Evolutionary conservation across 768 basidiomycete species (phyloP).

Genomic region (Strobilomyces confusus): DNA sequence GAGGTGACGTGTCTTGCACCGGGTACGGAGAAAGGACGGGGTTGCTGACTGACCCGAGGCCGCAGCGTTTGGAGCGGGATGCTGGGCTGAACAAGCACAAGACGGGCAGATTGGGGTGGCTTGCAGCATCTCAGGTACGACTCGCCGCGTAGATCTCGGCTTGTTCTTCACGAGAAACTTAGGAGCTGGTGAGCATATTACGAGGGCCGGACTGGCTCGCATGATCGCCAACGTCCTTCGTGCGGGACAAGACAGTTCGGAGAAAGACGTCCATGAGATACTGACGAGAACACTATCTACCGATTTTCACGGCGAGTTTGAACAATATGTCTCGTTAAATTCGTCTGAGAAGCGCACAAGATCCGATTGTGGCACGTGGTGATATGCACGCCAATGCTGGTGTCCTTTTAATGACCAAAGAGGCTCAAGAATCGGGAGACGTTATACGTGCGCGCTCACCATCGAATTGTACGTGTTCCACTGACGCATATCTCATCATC

Average conservation of each 20-base stretch:
- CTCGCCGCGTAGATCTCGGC: neutral
- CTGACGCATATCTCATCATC: neutral
- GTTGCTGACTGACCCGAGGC: slow-evolving; percentile 41
- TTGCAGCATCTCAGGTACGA: slow-evolving; percentile 61
- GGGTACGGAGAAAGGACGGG: neutral
- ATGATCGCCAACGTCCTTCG: slow-evolving; percentile 46
- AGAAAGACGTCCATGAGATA: slow-evolving; percentile 53
- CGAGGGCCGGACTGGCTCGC: slow-evolving; percentile 52
- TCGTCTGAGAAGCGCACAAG: slow-evolving; percentile 23
- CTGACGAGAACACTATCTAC: slow-evolving; percentile 44
- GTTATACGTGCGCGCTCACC: slow-evolving; percentile 24
- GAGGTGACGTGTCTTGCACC: slow-evolving; percentile 44
- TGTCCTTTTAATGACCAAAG: slow-evolving; percentile 56
- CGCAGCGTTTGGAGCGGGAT: slow-evolving; percentile 68
- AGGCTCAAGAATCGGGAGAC: slow-evolving; percentile 27
- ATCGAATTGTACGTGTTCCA: neutral
- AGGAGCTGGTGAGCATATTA: slow-evolving; percentile 75
- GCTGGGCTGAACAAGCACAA: slow-evolving; percentile 54
- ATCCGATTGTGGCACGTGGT: slow-evolving; percentile 35
- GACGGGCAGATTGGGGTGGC: slow-evolving; percentile 40
- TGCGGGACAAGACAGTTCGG: slow-evolving; percentile 15
- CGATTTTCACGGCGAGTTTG: slow-evolving; percentile 49
- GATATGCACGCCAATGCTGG: slow-evolving; percentile 54
- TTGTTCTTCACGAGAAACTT: slow-evolving; percentile 1
- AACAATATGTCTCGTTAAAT: neutral